Evolutionary conservation across 768 basidiomycete species (phyloP).

Genomic region (Pisolithus albus): DNA sequence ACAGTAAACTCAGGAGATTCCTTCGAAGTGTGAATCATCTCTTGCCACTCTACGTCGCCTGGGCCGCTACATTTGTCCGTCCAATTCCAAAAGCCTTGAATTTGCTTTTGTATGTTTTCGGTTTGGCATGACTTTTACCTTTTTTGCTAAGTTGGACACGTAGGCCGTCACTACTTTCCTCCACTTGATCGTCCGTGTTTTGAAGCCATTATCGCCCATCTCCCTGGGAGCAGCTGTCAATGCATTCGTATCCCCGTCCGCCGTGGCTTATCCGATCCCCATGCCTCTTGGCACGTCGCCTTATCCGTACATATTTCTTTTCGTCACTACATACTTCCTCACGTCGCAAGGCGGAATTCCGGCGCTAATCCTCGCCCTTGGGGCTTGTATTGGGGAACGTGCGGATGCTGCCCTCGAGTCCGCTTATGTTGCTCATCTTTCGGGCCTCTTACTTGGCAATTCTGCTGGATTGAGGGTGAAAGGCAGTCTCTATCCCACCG

Average conservation of each 20-base stretch:
- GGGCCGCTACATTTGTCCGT: constrained; percentile 13
- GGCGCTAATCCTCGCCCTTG: constrained; percentile 63
- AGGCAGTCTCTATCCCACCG: constrained; percentile 39
- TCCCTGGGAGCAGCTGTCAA: constrained; percentile 46
- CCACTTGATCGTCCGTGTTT: constrained; percentile 65
- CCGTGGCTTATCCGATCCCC: constrained; percentile 10
- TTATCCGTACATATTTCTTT: constrained; percentile 65
- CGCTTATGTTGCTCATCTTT: constrained; percentile 78
- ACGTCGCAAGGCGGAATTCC: constrained; percentile 71
- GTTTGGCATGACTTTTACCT: constrained; percentile 2
- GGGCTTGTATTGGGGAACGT: constrained; percentile 87
- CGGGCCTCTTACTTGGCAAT: constrained; percentile 71
- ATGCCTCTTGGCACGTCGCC: constrained; percentile 36
- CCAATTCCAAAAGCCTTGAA: constrained; percentile 2
- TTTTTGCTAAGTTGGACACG: not conserved
- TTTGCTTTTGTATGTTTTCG: constrained; percentile 18
- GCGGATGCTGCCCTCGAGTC: constrained; percentile 56
- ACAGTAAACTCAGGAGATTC: not conserved
- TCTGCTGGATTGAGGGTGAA: constrained; percentile 79
- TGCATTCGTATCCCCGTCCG: constrained; percentile 12
- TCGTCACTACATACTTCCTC: constrained; percentile 64
- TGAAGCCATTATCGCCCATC: constrained; percentile 67
- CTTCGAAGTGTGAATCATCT: constrained; percentile 11
- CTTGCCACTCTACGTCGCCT: constrained; percentile 13
- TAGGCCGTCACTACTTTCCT: constrained; percentile 65